Evolutionary conservation across 306 rosid genomes (phyloP).

Genomic region (Pueraria montana): DNA sequence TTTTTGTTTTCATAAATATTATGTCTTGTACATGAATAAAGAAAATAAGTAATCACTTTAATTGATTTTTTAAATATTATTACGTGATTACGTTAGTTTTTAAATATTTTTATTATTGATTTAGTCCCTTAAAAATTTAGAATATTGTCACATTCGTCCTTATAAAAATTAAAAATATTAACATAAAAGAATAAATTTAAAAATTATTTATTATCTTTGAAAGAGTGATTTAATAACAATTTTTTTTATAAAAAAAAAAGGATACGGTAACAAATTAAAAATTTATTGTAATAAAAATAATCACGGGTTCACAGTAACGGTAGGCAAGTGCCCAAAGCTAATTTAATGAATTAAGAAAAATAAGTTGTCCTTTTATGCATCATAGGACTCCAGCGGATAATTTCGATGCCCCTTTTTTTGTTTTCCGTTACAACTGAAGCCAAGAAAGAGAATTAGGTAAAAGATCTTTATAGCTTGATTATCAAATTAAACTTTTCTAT

Average conservation of each 20-base stretch:
- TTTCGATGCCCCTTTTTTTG: conserved; percentile 8
- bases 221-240: not conserved
- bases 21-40: conserved; percentile 15
- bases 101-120: not conserved
- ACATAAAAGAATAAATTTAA: not conserved
- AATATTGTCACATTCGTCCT: not conserved
- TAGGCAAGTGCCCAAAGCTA: conserved; percentile 13
- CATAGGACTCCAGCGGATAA: not conserved
- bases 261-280: not conserved
- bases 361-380: conserved; percentile 3
- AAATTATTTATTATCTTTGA: too few relatives aligned
- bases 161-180: not conserved
- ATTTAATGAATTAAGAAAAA: not conserved
- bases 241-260: not conserved
- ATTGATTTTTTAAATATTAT: not conserved
- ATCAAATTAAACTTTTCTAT: not conserved
- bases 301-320: not conserved
- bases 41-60: not conserved
- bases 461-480: conserved; percentile 5
- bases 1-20: not conserved
- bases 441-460: conserved; percentile 30
- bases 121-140: not conserved
- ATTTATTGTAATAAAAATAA: not conserved
- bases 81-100: not conserved
- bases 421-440: conserved; percentile 5